Evolutionary conservation across 257 asterid genomes (phyloP).

Genomic region (Coffea canephora): DNA sequence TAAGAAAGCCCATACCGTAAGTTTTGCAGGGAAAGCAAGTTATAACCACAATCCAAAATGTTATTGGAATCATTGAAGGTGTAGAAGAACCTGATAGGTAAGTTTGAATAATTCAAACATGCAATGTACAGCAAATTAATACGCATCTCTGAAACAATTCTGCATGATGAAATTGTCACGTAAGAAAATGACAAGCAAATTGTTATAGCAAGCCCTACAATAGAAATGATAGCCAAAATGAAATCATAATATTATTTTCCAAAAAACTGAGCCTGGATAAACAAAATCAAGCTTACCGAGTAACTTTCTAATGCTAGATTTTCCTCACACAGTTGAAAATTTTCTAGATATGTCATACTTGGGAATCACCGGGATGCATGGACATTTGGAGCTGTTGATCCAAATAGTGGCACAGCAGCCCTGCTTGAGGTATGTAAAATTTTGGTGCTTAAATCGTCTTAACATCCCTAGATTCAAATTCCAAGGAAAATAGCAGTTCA

Average conservation of each 20-base stretch:
- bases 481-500: not conserved
- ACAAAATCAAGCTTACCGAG: not conserved
- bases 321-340: slow-evolving; percentile 21
- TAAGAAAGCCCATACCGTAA: not conserved
- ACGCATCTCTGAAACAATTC: not conserved
- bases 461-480: not conserved
- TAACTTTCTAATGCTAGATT: not conserved
- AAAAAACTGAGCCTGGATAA: not conserved
- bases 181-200: not conserved
- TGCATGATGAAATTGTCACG: slow-evolving; percentile 7
- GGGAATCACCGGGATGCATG: slow-evolving; percentile 97
- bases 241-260: not conserved
- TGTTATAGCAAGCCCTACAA: not conserved
- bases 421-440: slow-evolving; percentile 61
- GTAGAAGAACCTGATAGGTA: slow-evolving; percentile 84
- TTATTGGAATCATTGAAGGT: slow-evolving; percentile 82
- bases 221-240: not conserved
- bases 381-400: slow-evolving; percentile 95
- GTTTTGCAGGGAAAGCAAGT: slow-evolving; percentile 77
- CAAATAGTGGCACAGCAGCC: slow-evolving; percentile 86
- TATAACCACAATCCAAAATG: slow-evolving; percentile 71
- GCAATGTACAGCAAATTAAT: not conserved
- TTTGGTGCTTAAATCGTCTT: not conserved
- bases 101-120: not conserved
- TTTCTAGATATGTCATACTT: slow-evolving; percentile 60